phyloP scores from a whole-genome alignment of 225 moss, liverwort and hornwort species.

The Physcomitrellopsis africana region DNA sequence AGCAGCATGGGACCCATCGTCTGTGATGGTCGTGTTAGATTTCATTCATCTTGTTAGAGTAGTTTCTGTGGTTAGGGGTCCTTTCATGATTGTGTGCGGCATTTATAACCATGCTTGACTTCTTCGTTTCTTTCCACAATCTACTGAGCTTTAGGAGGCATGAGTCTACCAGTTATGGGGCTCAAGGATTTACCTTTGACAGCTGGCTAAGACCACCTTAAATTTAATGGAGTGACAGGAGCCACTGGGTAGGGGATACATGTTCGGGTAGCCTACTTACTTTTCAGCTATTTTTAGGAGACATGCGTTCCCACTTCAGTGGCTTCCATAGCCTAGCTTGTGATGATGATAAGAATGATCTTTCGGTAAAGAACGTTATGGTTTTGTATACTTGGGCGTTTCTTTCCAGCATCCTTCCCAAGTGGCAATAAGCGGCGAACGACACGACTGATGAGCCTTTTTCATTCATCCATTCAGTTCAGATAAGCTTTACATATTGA shows the following conservation, averaged over 20 bases:
- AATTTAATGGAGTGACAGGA: too few relatives aligned
- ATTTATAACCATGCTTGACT: slow-evolving; percentile 29
- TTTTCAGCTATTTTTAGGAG: not conserved
- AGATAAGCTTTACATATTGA: too few relatives aligned
- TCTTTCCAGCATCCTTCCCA: not conserved
- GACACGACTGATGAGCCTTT: too few relatives aligned
- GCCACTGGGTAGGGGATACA: too few relatives aligned
- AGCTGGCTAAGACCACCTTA: too few relatives aligned
- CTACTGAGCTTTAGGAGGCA: fast-evolving
- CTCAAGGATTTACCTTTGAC: not conserved
- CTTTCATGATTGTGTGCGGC: slow-evolving; percentile 28
- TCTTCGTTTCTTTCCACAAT: not conserved
- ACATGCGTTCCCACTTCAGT: not conserved
- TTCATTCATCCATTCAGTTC: too few relatives aligned
- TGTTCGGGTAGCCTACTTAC: too few relatives aligned
- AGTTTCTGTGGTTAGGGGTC: not conserved
- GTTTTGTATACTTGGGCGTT: not conserved
- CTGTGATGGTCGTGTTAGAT: not conserved
- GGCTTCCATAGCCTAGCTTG: not conserved
- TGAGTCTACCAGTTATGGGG: not conserved
- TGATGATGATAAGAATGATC: not conserved
- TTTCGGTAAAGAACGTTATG: not conserved
- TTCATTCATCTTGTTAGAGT: not conserved
- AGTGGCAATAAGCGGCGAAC: too few relatives aligned
- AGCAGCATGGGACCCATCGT: not conserved